Evolutionary conservation across 768 basidiomycete species (phyloP).

Genomic region (Auricularia heimuer): DNA sequence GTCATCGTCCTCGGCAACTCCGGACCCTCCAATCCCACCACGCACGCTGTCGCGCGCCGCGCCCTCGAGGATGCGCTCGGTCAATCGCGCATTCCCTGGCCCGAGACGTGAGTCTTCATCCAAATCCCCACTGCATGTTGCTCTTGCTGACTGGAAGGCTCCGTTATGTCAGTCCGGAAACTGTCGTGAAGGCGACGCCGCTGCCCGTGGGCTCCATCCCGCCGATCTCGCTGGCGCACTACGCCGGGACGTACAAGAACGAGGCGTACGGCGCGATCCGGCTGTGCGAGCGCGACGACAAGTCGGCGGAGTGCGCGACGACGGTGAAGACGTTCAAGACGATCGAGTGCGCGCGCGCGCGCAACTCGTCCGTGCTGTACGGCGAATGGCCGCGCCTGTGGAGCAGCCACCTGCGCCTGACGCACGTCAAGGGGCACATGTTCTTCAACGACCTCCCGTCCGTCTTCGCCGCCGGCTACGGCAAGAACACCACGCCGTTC

Average conservation of each 20-base stretch:
- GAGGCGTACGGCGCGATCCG: conserved; percentile 30
- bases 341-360: conserved; percentile 14
- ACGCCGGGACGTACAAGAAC: conserved; percentile 28
- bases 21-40: conserved; percentile 10
- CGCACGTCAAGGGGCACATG: neutral
- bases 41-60: conserved; percentile 9
- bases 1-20: conserved; percentile 27
- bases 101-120: conserved; percentile 6
- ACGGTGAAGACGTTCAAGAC: conserved; percentile 21
- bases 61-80: conserved; percentile 17
- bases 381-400: conserved; percentile 25
- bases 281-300: conserved; percentile 23
- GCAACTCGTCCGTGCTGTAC: conserved; percentile 15
- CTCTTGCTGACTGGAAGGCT: neutral
- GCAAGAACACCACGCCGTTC: too few relatives aligned
- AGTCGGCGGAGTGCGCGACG: conserved; percentile 15
- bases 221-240: conserved; percentile 14
- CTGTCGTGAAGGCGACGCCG: neutral
- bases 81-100: conserved; percentile 5
- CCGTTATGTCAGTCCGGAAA: neutral
- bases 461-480: too few relatives aligned
- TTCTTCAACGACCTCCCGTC: too few relatives aligned
- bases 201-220: neutral
- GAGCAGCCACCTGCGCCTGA: conserved; percentile 22
- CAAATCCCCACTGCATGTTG: conserved; percentile 6